Evolutionary conservation across 2,329 filamentous ascomycete genomes (phyloP), one percentile per base, ranked within the genome.

Genomic region (Arachnomyces sp.): DNA sequence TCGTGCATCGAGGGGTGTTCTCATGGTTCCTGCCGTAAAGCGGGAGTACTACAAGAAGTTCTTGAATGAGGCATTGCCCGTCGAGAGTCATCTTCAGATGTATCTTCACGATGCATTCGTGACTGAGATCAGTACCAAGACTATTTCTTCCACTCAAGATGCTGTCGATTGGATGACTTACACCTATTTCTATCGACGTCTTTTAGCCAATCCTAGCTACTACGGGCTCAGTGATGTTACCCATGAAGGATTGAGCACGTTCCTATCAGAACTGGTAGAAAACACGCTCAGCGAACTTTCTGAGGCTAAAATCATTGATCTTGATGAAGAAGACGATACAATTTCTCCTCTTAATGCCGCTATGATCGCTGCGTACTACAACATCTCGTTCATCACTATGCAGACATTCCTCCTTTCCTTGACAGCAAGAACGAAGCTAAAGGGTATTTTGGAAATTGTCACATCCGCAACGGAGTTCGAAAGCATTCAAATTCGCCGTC

Each of bases 41-140:
- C 81, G 92, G 29, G 89, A 95, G 47, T 98, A 94, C 65, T 98
- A 96, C 75, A 93, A 92, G 68, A 98, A 98, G 66, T 98, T 98
- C 71, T 68, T 98, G 49, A 90, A 92, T 53, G 93, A 98, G 62
- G 92, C 92, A 14, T 71, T 98, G 31, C 92, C 92, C 1, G 87
- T 98, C 16, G 92, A 98, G 67, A 94, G 87, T 49, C 88, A 94
- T 59, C 73, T 98, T 25, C 85, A 94, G 58, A 81, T 84, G 41
- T 94, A 88, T 62, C 73, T 98, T 28, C 87, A 94, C 53, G 93
- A 98, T 65, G 89, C 88, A 1, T 96, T 98, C 53, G 90, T 98
- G 33, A 89, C 90, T 0, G 92, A 98, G 64, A 88, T 96, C 55
- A 95, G 88, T 70, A 94, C 88, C 13, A 90, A 88, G 70, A 94